phyloP scores from a whole-genome alignment of 148 eudicot species.

The Diospyros kaki region DNA sequence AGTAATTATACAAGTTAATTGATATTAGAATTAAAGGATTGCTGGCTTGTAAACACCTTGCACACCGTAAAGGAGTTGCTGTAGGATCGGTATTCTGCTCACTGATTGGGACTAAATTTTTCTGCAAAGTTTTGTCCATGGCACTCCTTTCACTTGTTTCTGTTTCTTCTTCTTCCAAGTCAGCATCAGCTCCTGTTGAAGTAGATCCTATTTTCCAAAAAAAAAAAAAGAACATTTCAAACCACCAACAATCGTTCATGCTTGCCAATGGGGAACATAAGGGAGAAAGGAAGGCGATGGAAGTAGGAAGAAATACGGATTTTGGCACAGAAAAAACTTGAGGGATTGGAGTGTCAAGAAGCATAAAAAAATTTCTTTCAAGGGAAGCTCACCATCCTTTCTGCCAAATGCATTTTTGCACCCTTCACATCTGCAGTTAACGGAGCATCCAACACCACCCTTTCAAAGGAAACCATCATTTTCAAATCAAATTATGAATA shows the following conservation, averaged over 20 bases:
- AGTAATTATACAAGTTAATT: not conserved
- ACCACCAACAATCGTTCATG: not conserved
- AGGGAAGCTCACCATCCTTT: slow-evolving; percentile 63
- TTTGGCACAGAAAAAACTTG: not conserved
- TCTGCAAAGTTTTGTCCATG: slow-evolving; percentile 30
- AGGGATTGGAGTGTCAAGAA: not conserved
- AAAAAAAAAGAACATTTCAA: not conserved
- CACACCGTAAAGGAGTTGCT: slow-evolving; percentile 52
- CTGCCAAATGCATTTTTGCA: slow-evolving; percentile 91
- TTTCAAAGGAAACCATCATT: slow-evolving; percentile 27
- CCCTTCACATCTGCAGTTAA: slow-evolving; percentile 90
- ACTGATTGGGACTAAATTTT: slow-evolving; percentile 25
- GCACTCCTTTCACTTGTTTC: slow-evolving; percentile 32
- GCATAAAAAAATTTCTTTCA: not conserved
- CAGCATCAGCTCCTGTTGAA: slow-evolving; percentile 42
- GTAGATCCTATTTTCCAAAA: slow-evolving; percentile 30
- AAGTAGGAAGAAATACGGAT: not conserved
- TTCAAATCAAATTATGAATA: not conserved
- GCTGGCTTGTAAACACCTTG: slow-evolving; percentile 35
- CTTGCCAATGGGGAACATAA: not conserved
- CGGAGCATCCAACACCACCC: slow-evolving; percentile 99
- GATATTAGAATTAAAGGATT: no score
- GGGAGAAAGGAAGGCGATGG: not conserved
- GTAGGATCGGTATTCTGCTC: slow-evolving; percentile 42
- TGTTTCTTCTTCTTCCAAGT: slow-evolving; percentile 48